These are phyloP conservation scores for Durotheca rogersii DNA, from an alignment of 495 filamentous ascomycete species.

Conservation along the genomic window DNA sequence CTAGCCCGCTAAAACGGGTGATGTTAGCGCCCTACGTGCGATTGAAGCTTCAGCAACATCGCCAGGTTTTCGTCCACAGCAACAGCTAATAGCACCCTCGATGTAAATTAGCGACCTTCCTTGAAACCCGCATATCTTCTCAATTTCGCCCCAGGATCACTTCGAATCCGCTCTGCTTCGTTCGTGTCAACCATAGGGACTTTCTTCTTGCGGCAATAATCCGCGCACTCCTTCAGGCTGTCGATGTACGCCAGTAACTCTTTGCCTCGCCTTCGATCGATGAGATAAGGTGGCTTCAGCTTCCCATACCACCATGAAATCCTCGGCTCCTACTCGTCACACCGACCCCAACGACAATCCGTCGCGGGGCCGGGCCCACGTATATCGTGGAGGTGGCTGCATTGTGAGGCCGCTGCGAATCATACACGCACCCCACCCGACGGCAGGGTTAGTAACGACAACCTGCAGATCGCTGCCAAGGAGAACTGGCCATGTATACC, in stretches of 20 bases:
- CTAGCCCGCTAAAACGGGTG: background rate
- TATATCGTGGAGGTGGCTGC: constrained; percentile 61
- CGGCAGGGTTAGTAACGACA: constrained; percentile 18
- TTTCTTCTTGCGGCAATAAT: constrained; percentile 14
- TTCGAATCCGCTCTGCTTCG: constrained; percentile 1
- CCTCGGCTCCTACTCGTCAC: constrained; percentile 57
- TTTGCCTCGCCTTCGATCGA: background rate
- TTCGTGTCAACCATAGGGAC: constrained; percentile 1
- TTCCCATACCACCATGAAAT: no score
- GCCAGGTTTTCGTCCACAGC: no score
- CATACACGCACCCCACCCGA: constrained; percentile 44
- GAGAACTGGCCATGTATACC: no score
- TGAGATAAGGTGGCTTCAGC: no score
- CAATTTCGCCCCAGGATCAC: constrained; percentile 4
- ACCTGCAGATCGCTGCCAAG: constrained; percentile 34
- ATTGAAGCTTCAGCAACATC: background rate
- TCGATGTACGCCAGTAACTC: constrained; percentile 1
- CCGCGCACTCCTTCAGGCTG: background rate
- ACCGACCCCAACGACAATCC: constrained; percentile 67
- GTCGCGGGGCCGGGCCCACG: constrained; percentile 58
- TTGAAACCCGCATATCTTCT: background rate
- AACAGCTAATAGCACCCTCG: no score
- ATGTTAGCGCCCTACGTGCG: background rate
- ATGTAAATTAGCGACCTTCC: constrained; percentile 5
- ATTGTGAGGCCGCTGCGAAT: constrained; percentile 63